Base-by-base conservation (phyloP, 257 asterid genomes). In the Capsicum rhomboideum region DNA sequence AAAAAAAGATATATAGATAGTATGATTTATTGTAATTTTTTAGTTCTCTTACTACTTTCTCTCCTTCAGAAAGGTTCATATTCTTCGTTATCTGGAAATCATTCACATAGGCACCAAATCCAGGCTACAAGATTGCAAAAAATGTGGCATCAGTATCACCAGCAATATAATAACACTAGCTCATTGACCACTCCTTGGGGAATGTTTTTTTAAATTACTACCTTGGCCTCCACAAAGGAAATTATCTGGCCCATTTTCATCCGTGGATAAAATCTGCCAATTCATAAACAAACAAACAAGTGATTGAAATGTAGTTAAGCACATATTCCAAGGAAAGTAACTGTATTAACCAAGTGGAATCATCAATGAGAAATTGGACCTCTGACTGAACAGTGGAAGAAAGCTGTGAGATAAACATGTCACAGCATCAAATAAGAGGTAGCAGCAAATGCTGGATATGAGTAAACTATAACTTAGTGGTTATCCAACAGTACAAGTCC, bases 201-300 rank as follows among this genome's bases (percentile, higher is more conserved):
- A 17, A 77, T 77, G 44, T 16, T 5, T 16, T 77, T 11, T 50
- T 16, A 49, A 21, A 84, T 72, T 61, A 83, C 80, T 84, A 93
- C 99, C 99, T 95, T 92, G 80, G 90, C 90, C 84, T 93, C 97
- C 82, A 92, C 85, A 86, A 78, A 90, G 83, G 90, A 89, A 59
- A 95, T 86, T 61, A 91, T 90, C 78, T 91, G 92, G 46, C 96
- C 97, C 93, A 97, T 74, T 86, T 84, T 93, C 92, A 95, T 69
- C 88, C 87, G 89, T 23, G 99, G 98, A 86, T 86, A 95, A 88
- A 90, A 97, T 89, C 99, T 97, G 94, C 89, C 89, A 26, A 79
- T 87, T 29, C 26, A 21, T 26, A 49, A 17, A 74, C 80, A 8
- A 74, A 74, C 80, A 8, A 74, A 50, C 80, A 75, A 75, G 58